Conservation (phyloP, 169 alveolate species). For the Plasmodium coatneyi region DNA sequence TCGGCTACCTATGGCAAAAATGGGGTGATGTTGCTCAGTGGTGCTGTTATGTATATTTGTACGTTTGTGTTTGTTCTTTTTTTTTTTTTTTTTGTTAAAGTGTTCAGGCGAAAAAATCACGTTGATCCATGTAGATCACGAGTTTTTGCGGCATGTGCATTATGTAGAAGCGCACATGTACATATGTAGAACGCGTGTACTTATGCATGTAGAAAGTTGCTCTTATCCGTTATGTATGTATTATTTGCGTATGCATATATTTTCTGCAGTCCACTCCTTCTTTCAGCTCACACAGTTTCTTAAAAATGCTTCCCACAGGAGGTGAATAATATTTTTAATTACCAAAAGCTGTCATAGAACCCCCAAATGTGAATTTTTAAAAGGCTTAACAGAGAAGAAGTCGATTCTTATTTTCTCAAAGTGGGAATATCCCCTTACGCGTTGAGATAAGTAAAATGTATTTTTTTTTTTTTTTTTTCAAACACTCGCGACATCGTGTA, state of each 20-base stretch:
- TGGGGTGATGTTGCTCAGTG: background rate
- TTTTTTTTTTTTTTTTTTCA: background rate
- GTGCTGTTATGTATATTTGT: background rate
- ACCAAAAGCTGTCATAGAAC: slow-evolving; percentile 5
- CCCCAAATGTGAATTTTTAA: background rate
- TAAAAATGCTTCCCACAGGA: background rate
- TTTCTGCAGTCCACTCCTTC: background rate
- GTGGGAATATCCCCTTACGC: background rate
- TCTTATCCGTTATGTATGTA: background rate
- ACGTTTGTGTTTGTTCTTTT: background rate
- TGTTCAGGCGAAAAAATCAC: background rate
- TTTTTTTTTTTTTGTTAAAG: background rate
- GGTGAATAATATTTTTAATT: background rate
- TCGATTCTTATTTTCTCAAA: background rate
- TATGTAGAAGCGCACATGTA: background rate
- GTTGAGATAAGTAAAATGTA: background rate
- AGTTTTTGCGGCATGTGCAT: background rate
- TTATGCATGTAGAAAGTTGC: background rate
- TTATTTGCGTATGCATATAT: background rate
- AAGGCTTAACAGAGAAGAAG: slow-evolving; percentile 1
- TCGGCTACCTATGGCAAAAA: background rate
- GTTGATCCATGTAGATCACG: background rate
- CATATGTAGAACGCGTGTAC: background rate
- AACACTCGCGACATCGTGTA: background rate
- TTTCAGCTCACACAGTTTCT: background rate